Conservation (phyloP, 2,329 filamentous ascomycete species). For the Ophiosphaerella narmari region DNA sequence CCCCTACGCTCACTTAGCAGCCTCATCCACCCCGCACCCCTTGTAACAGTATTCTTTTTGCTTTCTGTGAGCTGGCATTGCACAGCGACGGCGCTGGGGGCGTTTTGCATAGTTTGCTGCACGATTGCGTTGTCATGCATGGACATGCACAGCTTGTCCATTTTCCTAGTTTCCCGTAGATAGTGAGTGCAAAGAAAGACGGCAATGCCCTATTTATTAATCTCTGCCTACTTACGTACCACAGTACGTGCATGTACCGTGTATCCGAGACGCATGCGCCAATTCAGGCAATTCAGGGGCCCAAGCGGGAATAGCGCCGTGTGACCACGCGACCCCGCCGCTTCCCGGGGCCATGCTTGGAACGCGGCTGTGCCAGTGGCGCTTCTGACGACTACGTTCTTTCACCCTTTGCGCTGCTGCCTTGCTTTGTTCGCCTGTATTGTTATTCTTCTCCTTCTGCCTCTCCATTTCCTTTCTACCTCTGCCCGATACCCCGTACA, state of each 20-base stretch:
- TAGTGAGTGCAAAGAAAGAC: background rate
- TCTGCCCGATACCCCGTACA: background rate
- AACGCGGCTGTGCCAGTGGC: constrained; percentile 17
- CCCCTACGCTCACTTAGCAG: constrained; percentile 2
- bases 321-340: constrained; percentile 2
- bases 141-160: background rate
- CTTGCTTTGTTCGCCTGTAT: no score
- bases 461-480: constrained; percentile 3
- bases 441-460: constrained; percentile 6
- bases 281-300: no score
- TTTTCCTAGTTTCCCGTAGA: background rate
- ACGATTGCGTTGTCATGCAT: constrained; percentile 1
- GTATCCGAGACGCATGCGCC: no score
- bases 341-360: background rate
- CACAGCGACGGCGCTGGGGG: constrained; percentile 8
- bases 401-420: background rate
- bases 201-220: background rate
- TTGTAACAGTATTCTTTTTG: constrained; percentile 4
- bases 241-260: no score
- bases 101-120: background rate
- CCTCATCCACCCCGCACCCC: background rate
- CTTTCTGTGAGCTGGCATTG: constrained; percentile 6
- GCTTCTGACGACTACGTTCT: constrained; percentile 13
- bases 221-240: no score
- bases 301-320: no score